Percentiles rank a stretch among this genome's conserved stretches.
These are phyloP conservation scores for Penicillium paneum DNA, from an alignment of 2,329 filamentous ascomycete species.

Conservation along the genomic window DNA sequence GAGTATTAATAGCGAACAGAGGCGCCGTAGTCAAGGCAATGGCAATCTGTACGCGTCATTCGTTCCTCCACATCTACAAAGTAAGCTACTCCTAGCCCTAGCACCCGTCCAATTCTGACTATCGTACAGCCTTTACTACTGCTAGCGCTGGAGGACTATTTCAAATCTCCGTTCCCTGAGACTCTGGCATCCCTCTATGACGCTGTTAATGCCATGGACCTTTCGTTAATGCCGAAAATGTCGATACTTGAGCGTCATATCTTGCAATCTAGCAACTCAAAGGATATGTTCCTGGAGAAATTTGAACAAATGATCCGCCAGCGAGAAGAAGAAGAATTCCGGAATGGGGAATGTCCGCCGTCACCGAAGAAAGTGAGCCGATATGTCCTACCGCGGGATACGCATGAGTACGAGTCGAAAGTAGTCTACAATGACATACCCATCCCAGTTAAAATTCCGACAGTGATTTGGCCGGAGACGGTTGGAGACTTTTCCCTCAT, in stretches of 20 bases:
- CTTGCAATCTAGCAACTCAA: conserved; percentile 84
- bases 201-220: conserved; percentile 92
- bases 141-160: conserved; percentile 92
- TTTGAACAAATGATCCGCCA: conserved; percentile 92
- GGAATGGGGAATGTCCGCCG: conserved; percentile 35
- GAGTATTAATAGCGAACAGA: conserved; percentile 45
- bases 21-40: conserved; percentile 96
- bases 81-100: conserved; percentile 43
- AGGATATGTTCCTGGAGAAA: conserved; percentile 95
- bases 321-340: conserved; percentile 58
- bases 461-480: conserved; percentile 88
- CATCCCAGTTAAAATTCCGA: conserved; percentile 93
- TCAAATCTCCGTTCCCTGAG: conserved; percentile 82
- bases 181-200: conserved; percentile 86
- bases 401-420: conserved; percentile 94
- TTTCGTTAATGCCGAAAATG: conserved; percentile 85
- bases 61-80: conserved; percentile 98
- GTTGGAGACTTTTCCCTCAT: conserved; percentile 97
- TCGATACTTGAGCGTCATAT: conserved; percentile 81
- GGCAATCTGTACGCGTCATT: conserved; percentile 97
- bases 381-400: conserved; percentile 83
- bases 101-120: conserved; percentile 10
- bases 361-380: conserved; percentile 58
- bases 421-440: conserved; percentile 96
- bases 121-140: conserved; percentile 71